Evolutionary conservation across 1,284 basidiomycete genomes (phyloP).

Genomic region (Ceratobasidium sp.): DNA sequence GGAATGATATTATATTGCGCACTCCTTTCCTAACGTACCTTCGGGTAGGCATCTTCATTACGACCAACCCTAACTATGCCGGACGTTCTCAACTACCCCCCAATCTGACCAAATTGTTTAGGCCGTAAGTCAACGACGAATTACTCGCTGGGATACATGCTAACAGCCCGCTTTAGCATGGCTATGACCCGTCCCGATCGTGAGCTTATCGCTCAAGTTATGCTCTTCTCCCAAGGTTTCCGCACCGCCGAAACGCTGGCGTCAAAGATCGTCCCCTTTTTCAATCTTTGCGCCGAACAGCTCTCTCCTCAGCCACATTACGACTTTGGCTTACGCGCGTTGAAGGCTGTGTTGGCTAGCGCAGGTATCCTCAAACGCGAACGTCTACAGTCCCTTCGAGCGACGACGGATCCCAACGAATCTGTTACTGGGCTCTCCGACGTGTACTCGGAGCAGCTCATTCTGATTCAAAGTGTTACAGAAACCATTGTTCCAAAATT

Average conservation of each 20-base stretch:
- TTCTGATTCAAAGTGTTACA: slow-evolving; percentile 98
- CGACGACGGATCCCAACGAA: slow-evolving; percentile 59
- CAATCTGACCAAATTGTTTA: slow-evolving; percentile 95
- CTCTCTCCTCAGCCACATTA: slow-evolving; percentile 98
- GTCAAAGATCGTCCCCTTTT: slow-evolving; percentile 98
- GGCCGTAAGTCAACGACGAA: slow-evolving; percentile 72
- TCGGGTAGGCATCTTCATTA: slow-evolving; percentile 87
- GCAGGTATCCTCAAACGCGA: slow-evolving; percentile 98
- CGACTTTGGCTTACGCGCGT: slow-evolving; percentile 97
- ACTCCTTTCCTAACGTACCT: slow-evolving; percentile 33
- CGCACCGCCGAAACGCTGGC: slow-evolving; percentile 95
- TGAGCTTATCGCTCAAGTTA: slow-evolving; percentile 98
- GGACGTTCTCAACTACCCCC: slow-evolving; percentile 97
- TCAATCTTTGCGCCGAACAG: slow-evolving; percentile 98
- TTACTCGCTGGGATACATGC: slow-evolving; percentile 13
- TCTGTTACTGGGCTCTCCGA: slow-evolving; percentile 69
- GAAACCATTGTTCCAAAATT: slow-evolving; percentile 99
- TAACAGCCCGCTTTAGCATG: slow-evolving; percentile 72
- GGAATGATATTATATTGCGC: slow-evolving; percentile 47
- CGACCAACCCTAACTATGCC: slow-evolving; percentile 98
- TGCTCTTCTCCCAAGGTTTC: slow-evolving; percentile 99
- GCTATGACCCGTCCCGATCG: slow-evolving; percentile 99
- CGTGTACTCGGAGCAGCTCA: slow-evolving; percentile 89
- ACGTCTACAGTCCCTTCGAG: slow-evolving; percentile 70
- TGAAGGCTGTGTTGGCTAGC: slow-evolving; percentile 96